A percentile compares a stretch with the other conserved stretches of the same genome.
These are phyloP conservation scores for Casaregolazyma suthepensis DNA, from an alignment of 1,139 yeast genomes.

Conservation along the genomic window DNA sequence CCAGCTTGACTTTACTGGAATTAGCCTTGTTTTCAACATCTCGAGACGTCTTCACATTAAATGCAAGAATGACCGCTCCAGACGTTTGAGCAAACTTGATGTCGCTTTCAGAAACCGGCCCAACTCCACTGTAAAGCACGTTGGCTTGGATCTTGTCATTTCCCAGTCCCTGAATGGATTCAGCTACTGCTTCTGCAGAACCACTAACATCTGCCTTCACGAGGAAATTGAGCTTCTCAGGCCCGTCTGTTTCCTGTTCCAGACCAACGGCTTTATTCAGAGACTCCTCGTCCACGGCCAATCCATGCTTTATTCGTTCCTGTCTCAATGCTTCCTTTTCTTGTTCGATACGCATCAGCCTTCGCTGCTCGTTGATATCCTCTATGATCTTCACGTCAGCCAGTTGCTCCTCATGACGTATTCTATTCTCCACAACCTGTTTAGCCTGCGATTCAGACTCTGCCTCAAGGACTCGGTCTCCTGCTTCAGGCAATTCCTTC, in stretches of 20 bases:
- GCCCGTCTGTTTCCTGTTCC: conserved; percentile 21
- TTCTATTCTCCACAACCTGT: conserved; percentile 61
- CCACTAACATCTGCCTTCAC: conserved; percentile 86
- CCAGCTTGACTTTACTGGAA: conserved; percentile 51
- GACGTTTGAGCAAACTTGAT: conserved; percentile 75
- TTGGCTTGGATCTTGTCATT: conserved; percentile 73
- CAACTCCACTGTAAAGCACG: conserved; percentile 72
- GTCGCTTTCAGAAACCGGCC: conserved; percentile 79
- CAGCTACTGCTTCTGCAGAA: conserved; percentile 59
- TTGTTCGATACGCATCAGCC: conserved; percentile 41
- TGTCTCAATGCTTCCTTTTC: conserved; percentile 17
- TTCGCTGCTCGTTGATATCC: conserved; percentile 52
- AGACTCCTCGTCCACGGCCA: conserved; percentile 31
- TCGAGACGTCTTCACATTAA: conserved; percentile 67
- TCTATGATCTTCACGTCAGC: conserved; percentile 64
- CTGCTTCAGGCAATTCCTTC: conserved; percentile 90
- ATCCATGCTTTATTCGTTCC: conserved; percentile 31
- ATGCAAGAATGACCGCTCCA: conserved; percentile 66
- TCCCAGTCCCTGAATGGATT: conserved; percentile 74
- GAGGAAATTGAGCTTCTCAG: conserved; percentile 47
- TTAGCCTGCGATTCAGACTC: conserved; percentile 69
- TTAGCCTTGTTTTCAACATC: conserved; percentile 59
- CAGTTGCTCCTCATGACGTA: conserved; percentile 49
- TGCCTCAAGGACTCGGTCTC: conserved; percentile 78
- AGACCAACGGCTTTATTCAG: conserved; percentile 22